Evolutionary conservation across 106 monocot species (phyloP), one percentile per base, ranked within the genome.

Genomic region (Platanthera guangdongensis): DNA sequence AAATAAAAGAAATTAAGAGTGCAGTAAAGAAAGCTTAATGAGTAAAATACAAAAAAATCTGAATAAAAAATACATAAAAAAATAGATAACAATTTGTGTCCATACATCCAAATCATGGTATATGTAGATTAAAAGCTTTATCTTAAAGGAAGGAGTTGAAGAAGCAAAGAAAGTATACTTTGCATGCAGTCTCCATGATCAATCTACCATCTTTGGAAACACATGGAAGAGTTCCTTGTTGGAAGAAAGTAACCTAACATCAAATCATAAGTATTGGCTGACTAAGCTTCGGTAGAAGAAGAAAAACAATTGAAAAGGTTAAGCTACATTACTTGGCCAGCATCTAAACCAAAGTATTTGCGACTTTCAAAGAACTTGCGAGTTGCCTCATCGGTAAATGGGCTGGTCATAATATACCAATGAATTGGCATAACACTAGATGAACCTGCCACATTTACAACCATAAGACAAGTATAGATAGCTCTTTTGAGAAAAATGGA

Each of bases 341-440:
- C 70, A 73, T 97, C 97, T 82, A 97, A 82, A 76, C 94, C 94
- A 89, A 97, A 97, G 78, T 91, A 97, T 70, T 89, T 94, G 73
- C 88, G 93, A 63, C 86, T 85, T 85, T 91, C 93, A 79, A 97
- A 97, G 77, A 93, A 97, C 78, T 88, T 97, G 47, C 83, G 85
- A 16, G 94, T 97, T 9, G 89, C 79, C 46, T 89, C 91, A 86
- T 97, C 94, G 51, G 94, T 97, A 67, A 97, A 97, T 69, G 97
- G 97, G 55, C 97, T 97, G 15, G 97, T 97, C 97, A 97, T 97
- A 86, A 97, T 94, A 82, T 97, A 97, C 97, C 93, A 97, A 69
- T 89, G 97, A n/a, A 97, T 89, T 47, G 93, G 86, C 64, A 82
- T 75, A 65, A 72, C 18, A 72, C 79, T 70, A 84, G 85, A 75